These are phyloP conservation scores for Tagetes erecta DNA, from an alignment of 129 eudicot species.

Conservation along the genomic window DNA sequence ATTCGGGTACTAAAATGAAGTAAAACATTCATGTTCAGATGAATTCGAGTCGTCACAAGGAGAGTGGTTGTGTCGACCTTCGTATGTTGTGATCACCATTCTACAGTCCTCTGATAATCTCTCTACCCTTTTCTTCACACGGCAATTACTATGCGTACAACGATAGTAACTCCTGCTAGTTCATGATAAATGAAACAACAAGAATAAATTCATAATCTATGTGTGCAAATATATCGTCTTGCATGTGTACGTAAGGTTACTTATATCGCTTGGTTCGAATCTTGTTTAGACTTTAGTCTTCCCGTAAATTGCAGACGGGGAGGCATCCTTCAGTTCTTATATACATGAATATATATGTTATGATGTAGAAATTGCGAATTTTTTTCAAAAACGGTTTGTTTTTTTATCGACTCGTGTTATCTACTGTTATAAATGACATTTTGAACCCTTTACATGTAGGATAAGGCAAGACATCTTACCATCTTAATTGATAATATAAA, in stretches of 20 bases:
- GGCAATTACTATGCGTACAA: conserved; percentile 69
- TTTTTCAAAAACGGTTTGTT: too few species aligned
- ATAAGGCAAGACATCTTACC: too few species aligned
- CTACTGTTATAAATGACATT: too few species aligned
- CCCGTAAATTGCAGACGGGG: too few species aligned
- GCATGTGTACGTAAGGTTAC: background rate
- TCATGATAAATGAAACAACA: conserved; percentile 15
- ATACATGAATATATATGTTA: background rate
- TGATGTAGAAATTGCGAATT: too few species aligned
- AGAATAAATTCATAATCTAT: conserved; percentile 2
- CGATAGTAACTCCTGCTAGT: conserved; percentile 71
- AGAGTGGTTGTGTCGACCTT: conserved; percentile 80
- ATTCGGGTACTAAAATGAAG: conserved; percentile 46
- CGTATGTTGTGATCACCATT: conserved; percentile 84
- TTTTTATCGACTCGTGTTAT: too few species aligned
- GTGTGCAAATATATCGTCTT: background rate
- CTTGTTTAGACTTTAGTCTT: background rate
- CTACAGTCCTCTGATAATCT: conserved; percentile 73
- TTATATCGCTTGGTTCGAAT: background rate
- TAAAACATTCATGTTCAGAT: conserved; percentile 62
- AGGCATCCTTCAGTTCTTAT: background rate
- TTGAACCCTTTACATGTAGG: too few species aligned
- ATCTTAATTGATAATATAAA: too few species aligned
- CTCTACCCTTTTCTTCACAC: conserved; percentile 86
- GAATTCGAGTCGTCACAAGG: conserved; percentile 77